Base-by-base conservation (phyloP, 2,329 filamentous ascomycete species). In the Aspergillus pseudotamarii region DNA sequence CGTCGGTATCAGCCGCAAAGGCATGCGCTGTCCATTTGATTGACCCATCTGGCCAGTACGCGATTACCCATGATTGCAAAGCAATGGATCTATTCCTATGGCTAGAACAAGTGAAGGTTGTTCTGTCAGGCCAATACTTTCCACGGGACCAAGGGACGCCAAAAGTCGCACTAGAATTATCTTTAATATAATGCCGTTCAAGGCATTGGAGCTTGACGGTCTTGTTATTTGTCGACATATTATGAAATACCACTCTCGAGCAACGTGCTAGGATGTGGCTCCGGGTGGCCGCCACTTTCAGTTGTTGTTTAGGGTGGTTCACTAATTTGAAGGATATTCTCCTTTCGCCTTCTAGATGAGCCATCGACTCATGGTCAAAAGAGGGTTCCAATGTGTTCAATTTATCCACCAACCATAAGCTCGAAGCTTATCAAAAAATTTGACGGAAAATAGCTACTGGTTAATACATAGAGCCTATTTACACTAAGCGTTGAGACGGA, bases 21-120 rank as follows among this genome's bases (percentile, higher is more conserved):
- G 86, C 85, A 68, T 88, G 86, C 0, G 81, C 86, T 2, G 84
- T 86, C 86, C 86, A 89, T 69, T 88, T 88, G 59, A 88, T 78
- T 0, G 86, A 87, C 30, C 83, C 84, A 73, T 89, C 86, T 1
- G 82, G 80, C 86, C 86, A 89, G 70, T 85, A 86, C 0, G 82
- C 85, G 1, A 83, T 88, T 2, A 81, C 76, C 86, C 86, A 88
- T 0, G 85, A 85, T 64, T 88, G 82, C 8, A 85, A 71, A 58
- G 69, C 73, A 3, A 73, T 72, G 1, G 65, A 50, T 3, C 41
- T 28, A 28, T 63, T 60, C 1, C n/a, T 32, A 12, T 14, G 10
- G 8, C 70, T 76, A 57, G 67, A 66, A 28, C 77, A 71, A 9
- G 72, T 72, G 65, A 83, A 81, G 5, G 68, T 67, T 21, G 78